Percentiles rank a stretch among this genome's conserved stretches.
Evolutionary conservation across 805 yeast species (phyloP).

Genomic region (Zygotorulaspora danielsina): DNA sequence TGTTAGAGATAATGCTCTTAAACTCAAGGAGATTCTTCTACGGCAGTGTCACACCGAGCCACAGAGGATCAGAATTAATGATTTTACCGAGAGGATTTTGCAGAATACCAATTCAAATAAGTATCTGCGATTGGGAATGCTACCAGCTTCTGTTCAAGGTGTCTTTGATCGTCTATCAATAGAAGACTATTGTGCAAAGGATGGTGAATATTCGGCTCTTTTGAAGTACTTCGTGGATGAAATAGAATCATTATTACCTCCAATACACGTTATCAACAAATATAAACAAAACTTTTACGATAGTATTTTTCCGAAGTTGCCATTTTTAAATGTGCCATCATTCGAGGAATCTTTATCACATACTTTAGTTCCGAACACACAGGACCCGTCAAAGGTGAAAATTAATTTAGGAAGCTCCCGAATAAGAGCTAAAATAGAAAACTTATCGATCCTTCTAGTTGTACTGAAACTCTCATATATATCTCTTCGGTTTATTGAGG

Average conservation of each 20-base stretch:
- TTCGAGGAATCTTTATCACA: constrained; percentile 31
- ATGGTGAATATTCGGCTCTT: constrained; percentile 27
- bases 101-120: constrained; percentile 24
- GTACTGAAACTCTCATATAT: constrained; percentile 30
- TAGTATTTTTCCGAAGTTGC: constrained; percentile 27
- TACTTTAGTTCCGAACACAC: constrained; percentile 20
- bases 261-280: constrained; percentile 20
- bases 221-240: constrained; percentile 22
- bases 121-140: constrained; percentile 22
- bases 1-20: constrained; percentile 20
- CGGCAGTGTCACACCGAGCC: constrained; percentile 23
- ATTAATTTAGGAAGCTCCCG: constrained; percentile 27
- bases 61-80: constrained; percentile 24
- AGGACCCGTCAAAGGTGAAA: constrained; percentile 20
- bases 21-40: constrained; percentile 26
- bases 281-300: constrained; percentile 30
- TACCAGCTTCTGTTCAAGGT: constrained; percentile 22
- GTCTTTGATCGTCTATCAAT: constrained; percentile 24
- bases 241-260: constrained; percentile 28
- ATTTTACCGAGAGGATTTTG: constrained; percentile 29
- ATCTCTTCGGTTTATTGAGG: constrained; percentile 23
- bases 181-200: constrained; percentile 28
- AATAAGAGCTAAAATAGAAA: constrained; percentile 30
- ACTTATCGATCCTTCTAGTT: constrained; percentile 25
- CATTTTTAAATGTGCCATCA: constrained; percentile 26